Percentiles rank a stretch among this genome's conserved stretches.
These are phyloP conservation scores for Wickerhamiella galacta DNA, from an alignment of 805 yeast species.

Conservation along the genomic window DNA sequence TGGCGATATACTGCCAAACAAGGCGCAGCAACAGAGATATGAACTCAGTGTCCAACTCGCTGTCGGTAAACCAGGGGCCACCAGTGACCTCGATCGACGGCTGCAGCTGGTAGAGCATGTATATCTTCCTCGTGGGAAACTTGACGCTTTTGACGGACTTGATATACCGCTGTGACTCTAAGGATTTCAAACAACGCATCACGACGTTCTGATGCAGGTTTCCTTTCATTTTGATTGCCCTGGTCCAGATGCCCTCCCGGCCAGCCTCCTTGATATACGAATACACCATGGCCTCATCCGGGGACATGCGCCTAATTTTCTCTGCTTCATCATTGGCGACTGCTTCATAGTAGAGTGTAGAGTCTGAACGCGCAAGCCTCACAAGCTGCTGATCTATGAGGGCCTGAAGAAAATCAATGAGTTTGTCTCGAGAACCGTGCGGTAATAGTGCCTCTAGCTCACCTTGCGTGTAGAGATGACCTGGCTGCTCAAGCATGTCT, in stretches of 20 bases:
- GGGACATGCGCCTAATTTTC: conserved; percentile 57
- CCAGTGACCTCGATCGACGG: conserved; percentile 95
- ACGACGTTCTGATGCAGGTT: conserved; percentile 88
- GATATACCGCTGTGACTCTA: conserved; percentile 69
- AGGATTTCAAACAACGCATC: conserved; percentile 56
- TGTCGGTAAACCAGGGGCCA: conserved; percentile 98
- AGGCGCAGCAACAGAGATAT: conserved; percentile 70
- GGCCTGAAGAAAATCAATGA: conserved; percentile 31
- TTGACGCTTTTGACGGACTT: conserved; percentile 80
- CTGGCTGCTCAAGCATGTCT: conserved; percentile 38
- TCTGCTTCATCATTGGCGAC: conserved; percentile 56
- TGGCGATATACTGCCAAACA: conserved; percentile 73
- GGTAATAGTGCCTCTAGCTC: conserved; percentile 42
- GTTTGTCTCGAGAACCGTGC: conserved; percentile 26
- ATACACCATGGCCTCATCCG: conserved; percentile 83
- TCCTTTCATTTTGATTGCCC: conserved; percentile 73
- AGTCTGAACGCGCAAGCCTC: conserved; percentile 50
- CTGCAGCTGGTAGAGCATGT: conserved; percentile 84
- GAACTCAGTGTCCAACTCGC: conserved; percentile 86
- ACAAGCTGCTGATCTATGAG: conserved; percentile 40
- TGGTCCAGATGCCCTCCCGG: conserved; percentile 93
- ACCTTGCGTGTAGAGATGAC: conserved; percentile 44
- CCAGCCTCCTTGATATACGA: conserved; percentile 84
- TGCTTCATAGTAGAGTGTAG: conserved; percentile 50
- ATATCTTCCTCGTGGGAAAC: conserved; percentile 85